phyloP scores from a whole-genome alignment of 352 stramenopile genomes.

The Phytophthora multivora region DNA sequence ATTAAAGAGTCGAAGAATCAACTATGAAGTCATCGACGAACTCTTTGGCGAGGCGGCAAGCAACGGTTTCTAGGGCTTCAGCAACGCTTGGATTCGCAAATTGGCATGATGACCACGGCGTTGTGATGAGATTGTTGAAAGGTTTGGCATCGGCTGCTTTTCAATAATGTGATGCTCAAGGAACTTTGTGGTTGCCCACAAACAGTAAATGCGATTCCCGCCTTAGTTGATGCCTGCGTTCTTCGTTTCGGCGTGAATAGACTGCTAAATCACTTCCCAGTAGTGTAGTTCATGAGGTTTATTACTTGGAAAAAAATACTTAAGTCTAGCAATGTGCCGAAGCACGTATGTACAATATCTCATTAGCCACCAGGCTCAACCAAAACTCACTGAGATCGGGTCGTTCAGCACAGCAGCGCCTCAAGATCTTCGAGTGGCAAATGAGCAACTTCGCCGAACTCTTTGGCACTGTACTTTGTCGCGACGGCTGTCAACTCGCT shows the following conservation, averaged over 20 bases:
- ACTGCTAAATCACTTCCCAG: too few species aligned
- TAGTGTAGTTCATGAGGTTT: constrained; percentile 18
- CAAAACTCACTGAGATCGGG: constrained; percentile 17
- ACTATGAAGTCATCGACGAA: constrained; percentile 90
- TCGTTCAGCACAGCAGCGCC: constrained; percentile 30
- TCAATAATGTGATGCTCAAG: neutral
- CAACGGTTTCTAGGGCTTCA: constrained; percentile 61
- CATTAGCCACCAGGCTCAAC: constrained; percentile 23
- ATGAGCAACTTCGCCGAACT: constrained; percentile 40
- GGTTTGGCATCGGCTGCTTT: constrained; percentile 1
- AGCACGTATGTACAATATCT: constrained; percentile 34
- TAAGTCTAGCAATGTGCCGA: constrained; percentile 21
- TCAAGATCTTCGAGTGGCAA: constrained; percentile 44
- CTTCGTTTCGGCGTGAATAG: too few species aligned
- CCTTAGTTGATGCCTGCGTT: neutral
- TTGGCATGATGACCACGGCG: neutral
- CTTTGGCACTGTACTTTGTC: constrained; percentile 50
- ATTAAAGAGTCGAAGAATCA: constrained; percentile 90
- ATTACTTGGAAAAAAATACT: constrained; percentile 38
- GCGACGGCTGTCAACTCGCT: constrained; percentile 47
- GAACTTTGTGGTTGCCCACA: neutral
- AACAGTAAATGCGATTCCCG: constrained; percentile 18
- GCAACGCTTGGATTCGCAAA: neutral
- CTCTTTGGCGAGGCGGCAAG: constrained; percentile 85
- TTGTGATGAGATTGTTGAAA: neutral